A percentile compares a stretch with the other conserved stretches of the same genome.
Conservation (phyloP, 2,329 filamentous ascomycete species). For the Phialemonium atrogriseum region DNA sequence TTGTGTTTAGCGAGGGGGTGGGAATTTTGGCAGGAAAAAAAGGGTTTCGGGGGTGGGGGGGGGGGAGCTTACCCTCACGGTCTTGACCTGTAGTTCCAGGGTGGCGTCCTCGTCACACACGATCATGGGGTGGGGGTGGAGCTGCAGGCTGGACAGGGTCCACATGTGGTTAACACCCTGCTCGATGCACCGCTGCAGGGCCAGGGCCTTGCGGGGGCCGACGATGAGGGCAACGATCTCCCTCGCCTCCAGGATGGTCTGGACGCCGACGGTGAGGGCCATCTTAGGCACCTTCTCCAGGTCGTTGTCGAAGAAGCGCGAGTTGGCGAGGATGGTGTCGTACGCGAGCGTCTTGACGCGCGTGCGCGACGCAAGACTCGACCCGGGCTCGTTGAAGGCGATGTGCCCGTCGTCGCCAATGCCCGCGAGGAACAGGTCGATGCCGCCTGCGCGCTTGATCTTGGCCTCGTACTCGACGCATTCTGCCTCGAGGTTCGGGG, state of each 20-base stretch:
- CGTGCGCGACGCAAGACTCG: slow-evolving; percentile 60
- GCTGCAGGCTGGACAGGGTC: slow-evolving; percentile 65
- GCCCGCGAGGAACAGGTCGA: slow-evolving; percentile 69
- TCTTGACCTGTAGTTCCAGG: slow-evolving; percentile 56
- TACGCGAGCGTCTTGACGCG: slow-evolving; percentile 71
- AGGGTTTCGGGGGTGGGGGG: neutral
- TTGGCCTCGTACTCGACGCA: slow-evolving; percentile 65
- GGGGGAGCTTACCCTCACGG: slow-evolving; percentile 36
- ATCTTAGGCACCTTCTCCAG: slow-evolving; percentile 58
- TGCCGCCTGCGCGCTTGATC: slow-evolving; percentile 60
- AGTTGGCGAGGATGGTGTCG: slow-evolving; percentile 70
- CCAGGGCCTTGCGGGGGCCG: slow-evolving; percentile 63
- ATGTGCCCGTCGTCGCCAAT: slow-evolving; percentile 74
- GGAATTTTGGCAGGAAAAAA: neutral
- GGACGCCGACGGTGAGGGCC: slow-evolving; percentile 56
- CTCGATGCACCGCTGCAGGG: slow-evolving; percentile 65
- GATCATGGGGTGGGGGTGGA: slow-evolving; percentile 65
- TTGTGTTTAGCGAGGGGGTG: slow-evolving; percentile 4
- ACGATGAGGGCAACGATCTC: slow-evolving; percentile 70
- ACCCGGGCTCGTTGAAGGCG: slow-evolving; percentile 75
- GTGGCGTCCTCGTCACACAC: slow-evolving; percentile 69
- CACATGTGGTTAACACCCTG: slow-evolving; percentile 73
- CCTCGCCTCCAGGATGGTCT: slow-evolving; percentile 54
- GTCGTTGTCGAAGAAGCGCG: slow-evolving; percentile 62
- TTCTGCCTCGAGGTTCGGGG: slow-evolving; percentile 58